A percentile compares a stretch with the other conserved stretches of the same genome.
Evolutionary conservation across 352 stramenopile genomes (phyloP).

Genomic region (Globisporangium perplexum): DNA sequence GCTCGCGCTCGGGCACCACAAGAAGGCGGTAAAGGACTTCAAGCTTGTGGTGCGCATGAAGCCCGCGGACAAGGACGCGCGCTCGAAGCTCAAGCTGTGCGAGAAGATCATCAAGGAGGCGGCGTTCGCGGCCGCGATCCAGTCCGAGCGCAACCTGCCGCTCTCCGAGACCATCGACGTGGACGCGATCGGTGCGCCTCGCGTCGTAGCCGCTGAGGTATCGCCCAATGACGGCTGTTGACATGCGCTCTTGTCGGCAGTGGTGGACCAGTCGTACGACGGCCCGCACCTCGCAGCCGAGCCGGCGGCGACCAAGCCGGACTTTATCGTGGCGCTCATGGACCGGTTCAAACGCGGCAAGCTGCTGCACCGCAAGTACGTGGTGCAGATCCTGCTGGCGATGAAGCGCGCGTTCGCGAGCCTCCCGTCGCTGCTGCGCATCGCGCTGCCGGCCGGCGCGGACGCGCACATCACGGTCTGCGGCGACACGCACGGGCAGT

Average conservation of each 20-base stretch:
- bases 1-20: conserved; percentile 95
- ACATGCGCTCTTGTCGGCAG: no score
- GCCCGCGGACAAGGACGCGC: conserved; percentile 91
- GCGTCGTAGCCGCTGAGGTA: no score
- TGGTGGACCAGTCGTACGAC: conserved; percentile 79
- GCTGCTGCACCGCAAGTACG: conserved; percentile 97
- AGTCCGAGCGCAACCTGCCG: conserved; percentile 90
- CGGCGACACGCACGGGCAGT: conserved; percentile 99
- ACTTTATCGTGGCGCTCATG: conserved; percentile 91
- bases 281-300: conserved; percentile 66
- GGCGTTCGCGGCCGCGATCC: conserved; percentile 96
- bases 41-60: conserved; percentile 93
- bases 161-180: conserved; percentile 92
- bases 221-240: no score
- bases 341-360: conserved; percentile 97
- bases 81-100: conserved; percentile 93
- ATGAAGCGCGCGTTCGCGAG: conserved; percentile 90
- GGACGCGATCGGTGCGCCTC: conserved; percentile 50
- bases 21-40: conserved; percentile 97
- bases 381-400: conserved; percentile 93
- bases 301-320: conserved; percentile 40
- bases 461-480: conserved; percentile 93
- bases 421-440: conserved; percentile 89
- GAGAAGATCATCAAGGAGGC: conserved; percentile 96
- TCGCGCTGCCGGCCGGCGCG: conserved; percentile 40